A percentile compares a stretch with the other conserved stretches of the same genome.
These are phyloP conservation scores for Chaetomiaceae sp. DNA, from an alignment of 2,329 filamentous ascomycete species.

Conservation along the genomic window DNA sequence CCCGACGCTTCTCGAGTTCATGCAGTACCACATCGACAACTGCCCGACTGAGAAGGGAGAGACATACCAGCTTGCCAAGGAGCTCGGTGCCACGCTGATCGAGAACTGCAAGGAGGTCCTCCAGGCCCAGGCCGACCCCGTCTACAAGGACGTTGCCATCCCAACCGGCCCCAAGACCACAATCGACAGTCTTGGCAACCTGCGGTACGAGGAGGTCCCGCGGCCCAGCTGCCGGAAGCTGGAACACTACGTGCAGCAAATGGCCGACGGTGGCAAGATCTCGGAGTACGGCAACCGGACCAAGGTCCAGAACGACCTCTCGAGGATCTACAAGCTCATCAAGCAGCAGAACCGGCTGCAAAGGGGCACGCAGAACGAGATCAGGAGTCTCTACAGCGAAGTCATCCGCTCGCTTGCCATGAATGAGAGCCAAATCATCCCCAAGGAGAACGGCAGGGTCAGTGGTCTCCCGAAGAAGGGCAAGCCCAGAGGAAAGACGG, in stretches of 20 bases:
- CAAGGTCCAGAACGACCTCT: constrained; percentile 94
- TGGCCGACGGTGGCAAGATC: constrained; percentile 97
- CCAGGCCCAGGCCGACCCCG: constrained; percentile 68
- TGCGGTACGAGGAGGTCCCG: constrained; percentile 85
- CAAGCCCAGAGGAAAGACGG: constrained; percentile 80
- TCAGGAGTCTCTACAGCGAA: constrained; percentile 91
- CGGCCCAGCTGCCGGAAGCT: constrained; percentile 89
- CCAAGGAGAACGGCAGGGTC: constrained; percentile 72
- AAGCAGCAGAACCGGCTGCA: constrained; percentile 97
- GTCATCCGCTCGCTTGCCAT: constrained; percentile 91
- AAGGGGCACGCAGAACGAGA: constrained; percentile 92
- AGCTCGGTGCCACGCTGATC: constrained; percentile 87
- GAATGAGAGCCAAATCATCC: constrained; percentile 97
- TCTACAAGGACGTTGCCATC: constrained; percentile 92
- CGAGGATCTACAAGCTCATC: constrained; percentile 96
- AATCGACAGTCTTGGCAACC: constrained; percentile 87
- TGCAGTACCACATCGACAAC: constrained; percentile 99
- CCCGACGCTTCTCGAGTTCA: constrained; percentile 91
- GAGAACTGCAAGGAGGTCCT: constrained; percentile 97
- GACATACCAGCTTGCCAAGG: constrained; percentile 96
- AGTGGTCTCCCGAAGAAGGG: constrained; percentile 48
- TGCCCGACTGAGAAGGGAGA: constrained; percentile 95
- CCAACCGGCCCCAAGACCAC: constrained; percentile 89
- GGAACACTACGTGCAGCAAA: constrained; percentile 96
- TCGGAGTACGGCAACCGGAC: constrained; percentile 97